Evolutionary conservation across 805 yeast species (phyloP).

Genomic region (Ogataea angusta): DNA sequence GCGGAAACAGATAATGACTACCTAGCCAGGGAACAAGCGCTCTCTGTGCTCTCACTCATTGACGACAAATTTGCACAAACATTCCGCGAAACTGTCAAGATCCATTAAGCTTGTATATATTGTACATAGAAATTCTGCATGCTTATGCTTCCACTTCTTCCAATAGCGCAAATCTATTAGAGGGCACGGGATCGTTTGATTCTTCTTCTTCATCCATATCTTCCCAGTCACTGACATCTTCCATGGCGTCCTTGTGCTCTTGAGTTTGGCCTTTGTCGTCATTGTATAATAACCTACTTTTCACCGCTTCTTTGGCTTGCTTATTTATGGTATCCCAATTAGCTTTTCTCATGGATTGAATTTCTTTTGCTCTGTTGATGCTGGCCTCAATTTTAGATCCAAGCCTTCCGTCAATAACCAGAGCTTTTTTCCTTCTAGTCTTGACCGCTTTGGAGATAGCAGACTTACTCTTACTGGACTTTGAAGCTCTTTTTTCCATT

Average conservation of each 20-base stretch:
- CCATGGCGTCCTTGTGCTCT: conserved; percentile 14
- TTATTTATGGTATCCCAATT: conserved; percentile 71
- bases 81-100: conserved; percentile 11
- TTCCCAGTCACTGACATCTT: conserved; percentile 21
- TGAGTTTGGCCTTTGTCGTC: neutral
- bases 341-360: conserved; percentile 60
- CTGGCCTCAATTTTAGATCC: conserved; percentile 63
- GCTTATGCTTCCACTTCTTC: conserved; percentile 27
- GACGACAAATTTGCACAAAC: conserved; percentile 25
- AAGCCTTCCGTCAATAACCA: conserved; percentile 51
- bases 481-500: conserved; percentile 37
- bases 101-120: conserved; percentile 5
- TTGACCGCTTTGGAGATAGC: conserved; percentile 28
- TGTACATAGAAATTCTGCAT: conserved; percentile 2
- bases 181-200: conserved; percentile 3
- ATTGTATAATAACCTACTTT: conserved; percentile 8
- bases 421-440: conserved; percentile 45
- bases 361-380: conserved; percentile 58
- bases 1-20: conserved; percentile 51
- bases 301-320: conserved; percentile 34
- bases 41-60: conserved; percentile 32
- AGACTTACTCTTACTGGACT: conserved; percentile 15
- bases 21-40: conserved; percentile 58
- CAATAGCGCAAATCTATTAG: conserved; percentile 27
- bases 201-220: conserved; percentile 20